phyloP scores from a whole-genome alignment of 2,329 filamentous ascomycete species.

The Cercospora sesami region DNA sequence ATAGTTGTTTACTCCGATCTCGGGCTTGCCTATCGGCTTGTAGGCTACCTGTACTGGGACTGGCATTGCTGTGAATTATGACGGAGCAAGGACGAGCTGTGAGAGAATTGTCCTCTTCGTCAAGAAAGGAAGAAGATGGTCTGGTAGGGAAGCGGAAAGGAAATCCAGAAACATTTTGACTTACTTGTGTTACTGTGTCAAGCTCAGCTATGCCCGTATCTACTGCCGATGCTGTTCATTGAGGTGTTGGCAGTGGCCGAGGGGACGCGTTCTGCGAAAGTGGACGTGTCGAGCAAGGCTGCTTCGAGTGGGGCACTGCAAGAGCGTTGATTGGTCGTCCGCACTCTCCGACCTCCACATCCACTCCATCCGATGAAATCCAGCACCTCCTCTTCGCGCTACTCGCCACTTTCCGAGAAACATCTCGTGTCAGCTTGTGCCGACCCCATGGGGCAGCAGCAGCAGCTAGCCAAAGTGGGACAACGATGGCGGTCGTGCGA shows the following conservation, averaged over 20 bases:
- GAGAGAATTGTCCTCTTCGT: neutral
- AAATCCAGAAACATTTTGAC: neutral
- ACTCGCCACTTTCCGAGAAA: neutral
- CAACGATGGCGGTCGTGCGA: neutral
- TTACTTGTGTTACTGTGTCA: neutral
- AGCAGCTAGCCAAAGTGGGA: neutral
- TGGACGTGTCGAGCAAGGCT: neutral
- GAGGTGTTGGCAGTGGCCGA: neutral
- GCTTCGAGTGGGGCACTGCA: neutral
- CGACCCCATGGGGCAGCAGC: neutral
- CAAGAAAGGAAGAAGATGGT: neutral
- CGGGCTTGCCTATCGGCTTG: constrained; percentile 40
- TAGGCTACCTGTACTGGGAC: constrained; percentile 23
- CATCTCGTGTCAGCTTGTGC: neutral
- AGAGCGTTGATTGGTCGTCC: neutral
- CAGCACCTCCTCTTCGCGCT: neutral
- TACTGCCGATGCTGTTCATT: neutral
- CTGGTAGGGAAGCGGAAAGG: neutral
- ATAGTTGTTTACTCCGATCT: constrained; percentile 46
- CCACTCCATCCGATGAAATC: neutral
- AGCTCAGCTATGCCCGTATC: constrained; percentile 1
- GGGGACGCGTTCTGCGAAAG: neutral
- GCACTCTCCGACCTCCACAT: neutral
- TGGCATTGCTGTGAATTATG: constrained; percentile 8
- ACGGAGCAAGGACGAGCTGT: neutral